Percentiles rank a stretch among this genome's conserved stretches.
These are phyloP conservation scores for Nannizzia gypsea DNA, from an alignment of 2,329 filamentous ascomycete genomes.

Conservation along the genomic window DNA sequence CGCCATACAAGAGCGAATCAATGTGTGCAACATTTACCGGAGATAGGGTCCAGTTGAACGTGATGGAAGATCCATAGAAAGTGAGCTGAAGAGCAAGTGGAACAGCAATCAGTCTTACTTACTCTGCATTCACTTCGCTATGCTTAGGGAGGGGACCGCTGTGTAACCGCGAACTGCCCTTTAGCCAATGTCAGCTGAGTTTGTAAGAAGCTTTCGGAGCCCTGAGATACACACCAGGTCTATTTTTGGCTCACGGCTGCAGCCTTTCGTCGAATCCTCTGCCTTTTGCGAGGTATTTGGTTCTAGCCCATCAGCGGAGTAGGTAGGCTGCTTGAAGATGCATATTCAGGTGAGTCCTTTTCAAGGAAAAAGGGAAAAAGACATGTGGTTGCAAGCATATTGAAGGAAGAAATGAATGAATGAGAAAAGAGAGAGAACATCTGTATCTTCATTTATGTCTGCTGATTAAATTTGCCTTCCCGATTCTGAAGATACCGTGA, in stretches of 20 bases:
- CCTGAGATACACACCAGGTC: neutral
- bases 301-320: neutral
- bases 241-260: constrained; percentile 1
- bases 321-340: neutral
- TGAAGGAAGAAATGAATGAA: neutral
- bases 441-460: constrained; percentile 1
- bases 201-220: neutral
- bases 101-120: neutral
- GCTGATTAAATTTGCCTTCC: neutral
- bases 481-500: neutral
- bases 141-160: neutral
- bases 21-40: neutral
- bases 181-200: neutral
- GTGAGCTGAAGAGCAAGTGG: neutral
- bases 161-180: neutral
- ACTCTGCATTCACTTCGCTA: neutral
- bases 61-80: constrained; percentile 1
- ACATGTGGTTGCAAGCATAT: neutral
- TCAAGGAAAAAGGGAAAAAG: neutral
- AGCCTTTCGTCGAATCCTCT: neutral
- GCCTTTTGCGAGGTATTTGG: neutral
- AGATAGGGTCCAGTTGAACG: neutral
- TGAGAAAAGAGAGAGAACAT: neutral
- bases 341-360: neutral
- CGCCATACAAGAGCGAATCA: neutral